phyloP scores from a whole-genome alignment of 139 green algal species.

The Chlorella vulgaris region DNA sequence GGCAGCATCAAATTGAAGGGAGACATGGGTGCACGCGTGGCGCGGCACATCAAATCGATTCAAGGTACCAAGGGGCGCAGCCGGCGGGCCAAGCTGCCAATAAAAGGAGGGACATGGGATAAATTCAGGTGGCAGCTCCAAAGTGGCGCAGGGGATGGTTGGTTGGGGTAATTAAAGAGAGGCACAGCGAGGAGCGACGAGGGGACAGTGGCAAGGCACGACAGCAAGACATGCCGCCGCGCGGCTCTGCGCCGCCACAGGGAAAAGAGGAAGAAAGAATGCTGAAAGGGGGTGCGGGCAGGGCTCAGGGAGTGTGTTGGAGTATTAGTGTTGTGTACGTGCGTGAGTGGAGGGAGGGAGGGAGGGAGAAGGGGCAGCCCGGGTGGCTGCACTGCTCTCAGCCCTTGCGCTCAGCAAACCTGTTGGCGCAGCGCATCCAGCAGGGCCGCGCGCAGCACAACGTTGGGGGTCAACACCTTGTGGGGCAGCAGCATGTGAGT shows the following conservation, averaged over 20 bases:
- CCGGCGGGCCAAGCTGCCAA: not conserved
- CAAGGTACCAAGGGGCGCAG: not conserved
- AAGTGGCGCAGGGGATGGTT: not conserved
- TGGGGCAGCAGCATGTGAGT: slow-evolving; percentile 30
- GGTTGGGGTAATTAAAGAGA: not conserved
- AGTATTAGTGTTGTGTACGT: not conserved
- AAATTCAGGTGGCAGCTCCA: not conserved
- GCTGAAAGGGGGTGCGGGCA: not conserved
- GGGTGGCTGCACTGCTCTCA: not conserved
- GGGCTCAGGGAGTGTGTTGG: not conserved
- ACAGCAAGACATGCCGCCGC: no score
- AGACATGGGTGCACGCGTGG: not conserved
- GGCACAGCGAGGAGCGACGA: not conserved
- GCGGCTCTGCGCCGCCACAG: no score
- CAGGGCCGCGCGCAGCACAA: slow-evolving; percentile 11
- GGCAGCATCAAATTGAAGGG: not conserved
- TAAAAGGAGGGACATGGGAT: not conserved
- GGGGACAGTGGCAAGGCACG: not conserved
- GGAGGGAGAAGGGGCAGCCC: not conserved
- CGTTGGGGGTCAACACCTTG: slow-evolving; percentile 30
- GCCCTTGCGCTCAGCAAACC: not conserved
- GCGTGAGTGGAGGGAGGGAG: not conserved
- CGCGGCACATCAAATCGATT: not conserved
- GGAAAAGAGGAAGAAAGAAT: not conserved
- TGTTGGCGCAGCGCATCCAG: slow-evolving; percentile 13